Evolutionary conservation across 768 basidiomycete genomes (phyloP), one percentile per base, ranked within the genome.

Genomic region (Cystofilobasidium ferigula): DNA sequence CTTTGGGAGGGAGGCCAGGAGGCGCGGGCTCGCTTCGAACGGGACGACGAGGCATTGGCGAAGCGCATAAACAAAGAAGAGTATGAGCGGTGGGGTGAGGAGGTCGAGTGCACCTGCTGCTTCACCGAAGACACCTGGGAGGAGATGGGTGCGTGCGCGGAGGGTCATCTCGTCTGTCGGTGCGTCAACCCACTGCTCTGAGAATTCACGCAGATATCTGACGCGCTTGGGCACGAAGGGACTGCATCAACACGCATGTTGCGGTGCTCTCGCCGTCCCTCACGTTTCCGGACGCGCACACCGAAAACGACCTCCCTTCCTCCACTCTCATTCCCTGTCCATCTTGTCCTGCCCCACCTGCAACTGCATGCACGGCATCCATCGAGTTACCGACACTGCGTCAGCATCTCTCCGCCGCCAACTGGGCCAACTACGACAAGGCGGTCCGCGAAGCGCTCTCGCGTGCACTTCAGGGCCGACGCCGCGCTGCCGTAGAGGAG

Each of bases 181-280:
- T 67, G 34, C 35, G 66, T 62, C 26, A 26, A n/a, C n/a, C n/a
- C n/a, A n/a, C n/a, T n/a, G n/a, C n/a, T n/a, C n/a, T n/a, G n/a
- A n/a, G n/a, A n/a, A n/a, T n/a, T n/a, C n/a, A n/a, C n/a, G n/a
- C n/a, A n/a, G n/a, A n/a, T n/a, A n/a, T n/a, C n/a, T n/a, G n/a
- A n/a, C n/a, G n/a, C n/a, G n/a, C n/a, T n/a, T n/a, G n/a, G n/a
- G n/a, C n/a, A n/a, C n/a, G n/a, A n/a, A 68, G 61, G 14, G 42
- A 53, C 18, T 68, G 67, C 57, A 68, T 68, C 42, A 68, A 68
- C 36, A 62, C 54, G 12, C 67, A 68, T 40, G 61, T 68, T 16
- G 30, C 47, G 34, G 34, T 62, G 30, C 67, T 68, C 24, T 24
- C 57, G 16, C 67, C 67, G 6, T 56, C 67, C 10, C 54, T 68